A percentile compares a stretch with the other conserved stretches of the same genome.
Conservation (phyloP, 2,329 filamentous ascomycete genomes). For the Sodiomyces alkalinus region DNA sequence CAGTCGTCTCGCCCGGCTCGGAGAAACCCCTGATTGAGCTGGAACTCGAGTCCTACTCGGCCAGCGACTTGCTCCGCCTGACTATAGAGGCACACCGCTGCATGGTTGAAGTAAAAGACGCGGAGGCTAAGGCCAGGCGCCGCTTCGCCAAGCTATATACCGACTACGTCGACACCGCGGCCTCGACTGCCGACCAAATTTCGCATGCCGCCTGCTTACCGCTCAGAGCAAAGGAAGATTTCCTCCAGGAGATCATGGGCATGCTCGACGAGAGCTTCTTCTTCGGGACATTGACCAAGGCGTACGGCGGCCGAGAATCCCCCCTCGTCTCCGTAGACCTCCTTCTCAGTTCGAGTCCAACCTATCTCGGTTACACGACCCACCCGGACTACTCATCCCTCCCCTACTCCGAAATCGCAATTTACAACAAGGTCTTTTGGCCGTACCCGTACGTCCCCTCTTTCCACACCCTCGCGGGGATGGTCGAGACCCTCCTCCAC, state of each 20-base stretch:
- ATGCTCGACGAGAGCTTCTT: slow-evolving; percentile 4
- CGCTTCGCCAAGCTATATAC: background rate
- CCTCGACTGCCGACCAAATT: too few relatives aligned
- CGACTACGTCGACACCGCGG: background rate
- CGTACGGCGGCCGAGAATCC: background rate
- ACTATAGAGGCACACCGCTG: too few relatives aligned
- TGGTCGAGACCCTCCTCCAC: slow-evolving; percentile 4
- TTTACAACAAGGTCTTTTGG: too few relatives aligned
- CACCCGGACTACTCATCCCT: too few relatives aligned
- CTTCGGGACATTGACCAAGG: slow-evolving; percentile 2
- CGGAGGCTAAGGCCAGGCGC: background rate
- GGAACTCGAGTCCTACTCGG: background rate
- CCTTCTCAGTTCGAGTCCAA: too few relatives aligned
- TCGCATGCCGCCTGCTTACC: too few relatives aligned
- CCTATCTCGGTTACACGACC: too few relatives aligned
- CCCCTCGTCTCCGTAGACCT: too few relatives aligned
- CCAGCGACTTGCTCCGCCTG: too few relatives aligned
- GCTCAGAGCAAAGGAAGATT: background rate
- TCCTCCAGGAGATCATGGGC: background rate
- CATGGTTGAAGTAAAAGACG: too few relatives aligned
- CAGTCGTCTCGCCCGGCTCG: too few relatives aligned
- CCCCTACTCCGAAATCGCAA: too few relatives aligned
- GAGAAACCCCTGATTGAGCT: background rate
- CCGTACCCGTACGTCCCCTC: background rate
- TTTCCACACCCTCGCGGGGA: background rate